Percentiles rank a stretch among this genome's conserved stretches.
Conservation (phyloP, 257 asterid genomes). For the Fraxinus quadrangulata region DNA sequence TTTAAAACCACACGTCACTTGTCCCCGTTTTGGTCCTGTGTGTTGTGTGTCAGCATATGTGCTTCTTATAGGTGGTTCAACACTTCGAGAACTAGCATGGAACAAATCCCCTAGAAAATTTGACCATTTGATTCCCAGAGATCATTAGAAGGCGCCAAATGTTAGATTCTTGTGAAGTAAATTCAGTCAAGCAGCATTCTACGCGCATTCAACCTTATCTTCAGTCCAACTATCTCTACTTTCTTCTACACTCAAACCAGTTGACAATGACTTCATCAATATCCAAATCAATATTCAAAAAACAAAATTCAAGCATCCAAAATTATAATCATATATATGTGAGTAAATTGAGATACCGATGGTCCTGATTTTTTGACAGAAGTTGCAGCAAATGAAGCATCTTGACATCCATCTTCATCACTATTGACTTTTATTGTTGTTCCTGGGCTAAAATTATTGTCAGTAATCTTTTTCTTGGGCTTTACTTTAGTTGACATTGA, state of each 20-base stretch:
- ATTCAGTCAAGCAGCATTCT: not conserved
- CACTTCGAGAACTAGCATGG: not conserved
- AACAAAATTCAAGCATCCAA: not conserved
- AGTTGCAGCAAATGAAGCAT: slow-evolving; percentile 45
- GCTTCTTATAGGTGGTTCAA: not conserved
- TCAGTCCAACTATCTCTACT: not conserved
- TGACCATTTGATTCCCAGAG: not conserved
- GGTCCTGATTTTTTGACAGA: slow-evolving; percentile 19
- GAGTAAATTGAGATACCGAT: not conserved
- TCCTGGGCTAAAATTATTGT: slow-evolving; percentile 27
- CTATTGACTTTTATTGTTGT: slow-evolving; percentile 38
- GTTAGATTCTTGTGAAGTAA: not conserved
- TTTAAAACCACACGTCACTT: not conserved
- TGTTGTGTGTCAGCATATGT: not conserved
- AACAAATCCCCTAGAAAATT: not conserved
- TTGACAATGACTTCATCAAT: not conserved
- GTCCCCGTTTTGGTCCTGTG: not conserved
- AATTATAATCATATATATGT: not conserved
- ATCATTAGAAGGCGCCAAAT: not conserved
- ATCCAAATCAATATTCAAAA: not conserved
- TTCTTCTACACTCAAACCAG: not conserved
- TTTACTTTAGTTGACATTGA: not conserved
- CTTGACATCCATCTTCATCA: slow-evolving; percentile 46
- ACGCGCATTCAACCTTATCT: not conserved
- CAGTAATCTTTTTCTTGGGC: slow-evolving; percentile 6